These are phyloP conservation scores for Remersonia thermophila DNA, from an alignment of 2,329 filamentous ascomycete genomes.

Conservation along the genomic window DNA sequence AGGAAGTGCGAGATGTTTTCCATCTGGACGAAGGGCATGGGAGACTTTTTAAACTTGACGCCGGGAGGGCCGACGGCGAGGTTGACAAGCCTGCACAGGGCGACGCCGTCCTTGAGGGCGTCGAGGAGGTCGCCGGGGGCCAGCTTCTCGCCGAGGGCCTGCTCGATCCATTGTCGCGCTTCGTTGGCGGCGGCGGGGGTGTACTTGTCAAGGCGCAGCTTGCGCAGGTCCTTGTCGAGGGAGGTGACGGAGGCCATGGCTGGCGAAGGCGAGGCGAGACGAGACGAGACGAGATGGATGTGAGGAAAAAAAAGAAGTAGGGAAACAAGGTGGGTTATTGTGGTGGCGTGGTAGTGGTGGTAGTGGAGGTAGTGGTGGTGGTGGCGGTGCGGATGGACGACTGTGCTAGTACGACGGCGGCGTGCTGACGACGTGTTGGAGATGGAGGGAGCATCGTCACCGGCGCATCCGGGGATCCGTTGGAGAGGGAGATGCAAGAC, in stretches of 20 bases:
- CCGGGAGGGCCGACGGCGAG: slow-evolving; percentile 63
- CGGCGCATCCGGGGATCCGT: too few relatives aligned
- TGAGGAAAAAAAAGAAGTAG: too few relatives aligned
- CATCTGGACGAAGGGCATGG: slow-evolving; percentile 99
- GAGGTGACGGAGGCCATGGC: slow-evolving; percentile 86
- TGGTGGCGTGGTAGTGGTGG: too few relatives aligned
- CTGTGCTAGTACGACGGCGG: too few relatives aligned
- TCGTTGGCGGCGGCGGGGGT: slow-evolving; percentile 84
- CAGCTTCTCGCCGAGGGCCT: slow-evolving; percentile 60
- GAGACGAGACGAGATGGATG: background rate
- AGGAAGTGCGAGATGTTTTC: slow-evolving; percentile 98
- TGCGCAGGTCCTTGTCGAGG: slow-evolving; percentile 90
- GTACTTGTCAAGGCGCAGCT: slow-evolving; percentile 82
- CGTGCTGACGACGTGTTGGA: too few relatives aligned
- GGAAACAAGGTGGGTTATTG: too few relatives aligned
- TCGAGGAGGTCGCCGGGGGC: slow-evolving; percentile 68
- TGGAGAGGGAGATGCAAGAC: too few relatives aligned
- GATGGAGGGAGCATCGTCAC: too few relatives aligned
- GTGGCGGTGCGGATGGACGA: too few relatives aligned
- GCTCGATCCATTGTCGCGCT: slow-evolving; percentile 75
- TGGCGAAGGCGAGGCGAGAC: background rate
- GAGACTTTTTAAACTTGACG: slow-evolving; percentile 79
- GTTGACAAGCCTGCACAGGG: slow-evolving; percentile 88
- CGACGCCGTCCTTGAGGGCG: slow-evolving; percentile 77
- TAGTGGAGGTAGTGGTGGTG: too few relatives aligned